Evolutionary conservation across 164 flowering plant genomes (phyloP), one percentile per base, ranked within the genome.

Genomic region (Stephania yunnanensis): DNA sequence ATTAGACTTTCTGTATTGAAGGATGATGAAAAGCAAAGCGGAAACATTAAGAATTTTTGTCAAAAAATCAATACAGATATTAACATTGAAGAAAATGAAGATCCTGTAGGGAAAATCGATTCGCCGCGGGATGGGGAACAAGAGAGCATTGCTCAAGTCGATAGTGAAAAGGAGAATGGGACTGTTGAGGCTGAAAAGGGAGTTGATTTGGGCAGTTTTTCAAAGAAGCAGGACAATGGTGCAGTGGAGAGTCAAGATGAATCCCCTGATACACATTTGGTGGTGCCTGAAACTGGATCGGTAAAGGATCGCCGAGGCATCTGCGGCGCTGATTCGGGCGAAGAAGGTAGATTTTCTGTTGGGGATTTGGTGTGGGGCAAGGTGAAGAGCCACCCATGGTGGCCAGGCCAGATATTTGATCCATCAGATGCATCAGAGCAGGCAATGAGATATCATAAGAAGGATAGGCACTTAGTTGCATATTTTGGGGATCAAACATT

Each of bases 351-450:
- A 19, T 87, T 85, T 78, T 20, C 71, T 52, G 82, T 79, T 11
- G 78, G 85, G 42, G 95, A 92, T 81, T 68, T 94, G 64, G 92
- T 94, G 5, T 94, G 98, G 98, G 94, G 97, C 53, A 94, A 92
- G 82, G 91, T 94, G 22, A 85, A 81, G 84, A 89, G 92, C 77
- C 95, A 92, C 79, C 97, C 95, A 1, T 94, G 98, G 98, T 94
- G 98, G 98, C 98, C 98, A 22, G 98, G 92, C 15, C 97, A 92
- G 88, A 86, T 94, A 79, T 86, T 84, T 86, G 87, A 84, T 74
- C 84, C 89, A 12, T 79, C 84, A 0, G 88, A 83, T 83, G 76
- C 94, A 19, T 87, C 97, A n/a, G 76, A 84, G 17, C 77, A 78
- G 73, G 97, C 97, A 42, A 73, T 68, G 81, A 87, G 81, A 71